Base-by-base conservation (phyloP, 495 filamentous ascomycete species). In the Parathielavia appendiculata region DNA sequence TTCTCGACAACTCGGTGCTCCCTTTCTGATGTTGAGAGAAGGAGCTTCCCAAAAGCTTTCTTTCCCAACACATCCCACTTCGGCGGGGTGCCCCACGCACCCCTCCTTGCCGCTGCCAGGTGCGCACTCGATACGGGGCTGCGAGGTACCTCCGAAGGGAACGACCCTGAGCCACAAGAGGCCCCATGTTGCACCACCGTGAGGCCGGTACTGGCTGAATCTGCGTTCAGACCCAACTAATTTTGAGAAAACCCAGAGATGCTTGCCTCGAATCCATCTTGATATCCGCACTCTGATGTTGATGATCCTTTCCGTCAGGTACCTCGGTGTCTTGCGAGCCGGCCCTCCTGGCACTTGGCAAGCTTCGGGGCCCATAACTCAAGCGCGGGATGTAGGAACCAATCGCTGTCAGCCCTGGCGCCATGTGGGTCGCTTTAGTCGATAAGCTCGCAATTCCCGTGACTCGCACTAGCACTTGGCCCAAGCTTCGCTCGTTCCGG, bases 31-130 rank as follows among this genome's bases (percentile, higher is more conserved):
- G 51, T 38, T 2, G 47, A 14, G 51, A 51, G 36, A 56, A 44
- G 55, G 45, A 59, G 60, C 60, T 63, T 35, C n/a, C 41, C 35
- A 34, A 60, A 61, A 30, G 26, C 26, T 30, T 30, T 39, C 60
- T 56, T 54, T 51, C 57, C 55, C 60, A 52, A 59, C 61, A 59
- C 61, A 63, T 59, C 60, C 60, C 60, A 56, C 60, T 39, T n/a
- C 54, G 40, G 56, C 50, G 50, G 46, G 49, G 30, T 58, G 47
- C 53, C 48, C 52, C 56, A 52, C 52, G 56, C 40, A 41, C 36
- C 56, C 53, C 61, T 43, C 30, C 40, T 23, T 36, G 45, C 19
- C 14, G 38, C 41, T 49, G 50, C 26, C 30, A 53, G 57, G 39
- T n/a, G 32, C 23, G 41, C 0, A 14, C n/a, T 7, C 16, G 17